Evolutionary conservation across 192 early-diverging fungal species (phyloP).

Genomic region (Linnemannia elongata): DNA sequence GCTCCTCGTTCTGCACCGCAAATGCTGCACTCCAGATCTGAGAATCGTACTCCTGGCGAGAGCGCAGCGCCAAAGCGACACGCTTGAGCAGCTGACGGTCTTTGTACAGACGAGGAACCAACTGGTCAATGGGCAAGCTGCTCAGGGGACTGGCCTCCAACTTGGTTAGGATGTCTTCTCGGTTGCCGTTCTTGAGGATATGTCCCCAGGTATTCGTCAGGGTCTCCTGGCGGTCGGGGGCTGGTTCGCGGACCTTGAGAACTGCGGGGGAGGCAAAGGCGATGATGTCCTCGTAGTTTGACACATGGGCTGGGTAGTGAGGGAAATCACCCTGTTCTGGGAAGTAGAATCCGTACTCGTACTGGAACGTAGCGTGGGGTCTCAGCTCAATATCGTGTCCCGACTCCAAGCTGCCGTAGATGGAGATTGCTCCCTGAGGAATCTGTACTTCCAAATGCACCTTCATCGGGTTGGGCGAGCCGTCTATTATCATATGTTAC

Average conservation of each 20-base stretch:
- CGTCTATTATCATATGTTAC: conserved; percentile 35
- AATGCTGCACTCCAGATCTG: conserved; percentile 47
- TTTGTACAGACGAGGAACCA: conserved; percentile 35
- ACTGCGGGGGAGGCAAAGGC: conserved; percentile 27
- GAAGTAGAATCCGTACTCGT: conserved; percentile 64
- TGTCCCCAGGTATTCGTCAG: conserved; percentile 23
- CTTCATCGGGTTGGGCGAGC: conserved; percentile 37
- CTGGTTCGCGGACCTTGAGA: conserved; percentile 26
- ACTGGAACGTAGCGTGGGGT: conserved; percentile 35
- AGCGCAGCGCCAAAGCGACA: conserved; percentile 45
- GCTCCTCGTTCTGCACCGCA: conserved; percentile 15
- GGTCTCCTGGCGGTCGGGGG: conserved; percentile 29
- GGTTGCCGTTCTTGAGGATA: conserved; percentile 33
- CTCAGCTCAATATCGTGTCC: conserved; percentile 35
- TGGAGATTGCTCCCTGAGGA: conserved; percentile 60
- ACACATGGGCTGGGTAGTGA: conserved; percentile 55
- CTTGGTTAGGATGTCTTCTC: conserved; percentile 27
- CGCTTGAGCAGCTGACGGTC: conserved; percentile 26
- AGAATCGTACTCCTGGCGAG: conserved; percentile 34
- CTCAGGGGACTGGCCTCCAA: conserved; percentile 22
- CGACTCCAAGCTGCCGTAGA: conserved; percentile 29
- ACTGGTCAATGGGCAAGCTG: conserved; percentile 16
- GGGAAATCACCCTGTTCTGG: conserved; percentile 57
- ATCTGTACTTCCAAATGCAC: conserved; percentile 61
- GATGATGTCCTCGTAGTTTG: conserved; percentile 39